A percentile compares a stretch with the other conserved stretches of the same genome.
Conservation (phyloP, 2,329 filamentous ascomycete genomes). For the Aciculosporium take region DNA sequence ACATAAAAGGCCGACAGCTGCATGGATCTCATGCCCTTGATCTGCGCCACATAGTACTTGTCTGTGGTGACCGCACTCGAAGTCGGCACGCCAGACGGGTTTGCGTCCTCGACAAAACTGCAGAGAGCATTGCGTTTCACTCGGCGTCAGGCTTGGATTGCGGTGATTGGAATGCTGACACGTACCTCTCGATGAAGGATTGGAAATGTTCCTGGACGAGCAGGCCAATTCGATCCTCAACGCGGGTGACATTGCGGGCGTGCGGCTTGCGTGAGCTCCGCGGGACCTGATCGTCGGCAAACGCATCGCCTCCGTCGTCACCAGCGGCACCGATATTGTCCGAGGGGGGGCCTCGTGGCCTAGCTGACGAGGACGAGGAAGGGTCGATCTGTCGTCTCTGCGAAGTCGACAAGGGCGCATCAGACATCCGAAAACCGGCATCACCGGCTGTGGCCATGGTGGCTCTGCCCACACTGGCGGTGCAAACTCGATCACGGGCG, state of each 20-base stretch:
- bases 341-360: constrained; percentile 45
- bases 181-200: constrained; percentile 61
- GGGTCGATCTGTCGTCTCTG: constrained; percentile 27
- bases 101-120: constrained; percentile 55
- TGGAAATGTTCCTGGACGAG: constrained; percentile 66
- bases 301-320: constrained; percentile 47
- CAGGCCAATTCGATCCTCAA: constrained; percentile 63
- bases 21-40: constrained; percentile 60
- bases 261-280: constrained; percentile 33
- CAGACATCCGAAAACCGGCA: constrained; percentile 42
- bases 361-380: constrained; percentile 36
- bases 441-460: constrained; percentile 41
- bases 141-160: neutral
- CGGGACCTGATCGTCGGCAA: constrained; percentile 50
- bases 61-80: constrained; percentile 62
- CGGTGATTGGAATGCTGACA: neutral
- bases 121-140: neutral
- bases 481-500: neutral
- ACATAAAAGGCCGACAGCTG: constrained; percentile 75
- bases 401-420: constrained; percentile 30
- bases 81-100: constrained; percentile 45
- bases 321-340: constrained; percentile 46
- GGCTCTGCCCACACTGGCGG: neutral
- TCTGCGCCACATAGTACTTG: constrained; percentile 75
- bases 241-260: constrained; percentile 45